Evolutionary conservation across 495 filamentous ascomycete genomes (phyloP).

Genomic region (Penicillium waksmanii): DNA sequence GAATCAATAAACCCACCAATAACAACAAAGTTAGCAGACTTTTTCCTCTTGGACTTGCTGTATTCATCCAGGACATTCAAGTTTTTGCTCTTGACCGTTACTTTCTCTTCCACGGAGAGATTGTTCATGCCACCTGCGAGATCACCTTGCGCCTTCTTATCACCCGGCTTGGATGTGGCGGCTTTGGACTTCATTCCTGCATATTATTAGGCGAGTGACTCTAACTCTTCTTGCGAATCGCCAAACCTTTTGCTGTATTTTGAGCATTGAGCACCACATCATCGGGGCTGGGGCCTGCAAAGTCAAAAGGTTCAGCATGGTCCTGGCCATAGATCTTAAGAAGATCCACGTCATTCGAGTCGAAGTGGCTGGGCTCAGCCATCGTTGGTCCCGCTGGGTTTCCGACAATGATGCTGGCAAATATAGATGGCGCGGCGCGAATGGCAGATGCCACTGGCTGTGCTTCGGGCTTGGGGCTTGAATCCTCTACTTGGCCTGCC

Average conservation of each 20-base stretch:
- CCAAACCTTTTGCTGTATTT: constrained; percentile 78
- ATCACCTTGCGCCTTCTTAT: constrained; percentile 45
- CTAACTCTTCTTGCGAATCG: constrained; percentile 50
- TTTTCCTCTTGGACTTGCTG: constrained; percentile 73
- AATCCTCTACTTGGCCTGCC: background rate
- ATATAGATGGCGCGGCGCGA: constrained; percentile 61
- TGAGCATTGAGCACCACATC: constrained; percentile 88
- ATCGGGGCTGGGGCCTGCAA: constrained; percentile 91
- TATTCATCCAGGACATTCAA: constrained; percentile 84
- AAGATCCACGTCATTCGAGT: constrained; percentile 48
- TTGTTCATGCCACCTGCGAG: constrained; percentile 56
- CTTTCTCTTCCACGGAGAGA: constrained; percentile 68
- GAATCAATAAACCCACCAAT: constrained; percentile 63
- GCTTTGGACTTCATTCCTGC: constrained; percentile 54
- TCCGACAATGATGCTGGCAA: constrained; percentile 71
- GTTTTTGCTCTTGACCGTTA: constrained; percentile 80
- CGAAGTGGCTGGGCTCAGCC: constrained; percentile 45
- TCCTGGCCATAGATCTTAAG: constrained; percentile 54
- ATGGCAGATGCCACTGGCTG: constrained; percentile 26
- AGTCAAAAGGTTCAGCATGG: constrained; percentile 62
- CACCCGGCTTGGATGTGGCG: constrained; percentile 43
- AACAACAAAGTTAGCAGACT: constrained; percentile 90
- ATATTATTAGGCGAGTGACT: constrained; percentile 43
- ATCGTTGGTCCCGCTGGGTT: constrained; percentile 29
- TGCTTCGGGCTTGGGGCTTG: constrained; percentile 19